Conservation (phyloP, 2,329 filamentous ascomycete species). For the Exophiala bonariae region DNA sequence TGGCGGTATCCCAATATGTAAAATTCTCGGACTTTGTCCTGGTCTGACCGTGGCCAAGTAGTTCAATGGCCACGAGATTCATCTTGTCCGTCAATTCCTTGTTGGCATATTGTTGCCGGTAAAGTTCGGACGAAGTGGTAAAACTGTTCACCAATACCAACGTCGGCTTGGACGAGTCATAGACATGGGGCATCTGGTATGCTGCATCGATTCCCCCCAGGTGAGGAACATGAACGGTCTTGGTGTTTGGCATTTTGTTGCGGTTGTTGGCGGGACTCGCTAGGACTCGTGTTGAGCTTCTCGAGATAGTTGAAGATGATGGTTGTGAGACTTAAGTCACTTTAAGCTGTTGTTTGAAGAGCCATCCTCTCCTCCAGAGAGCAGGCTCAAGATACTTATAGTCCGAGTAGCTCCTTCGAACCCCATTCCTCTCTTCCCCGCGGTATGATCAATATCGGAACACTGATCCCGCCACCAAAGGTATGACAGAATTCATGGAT, state of each 20-base stretch:
- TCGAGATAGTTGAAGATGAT: no score
- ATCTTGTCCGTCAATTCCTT: conserved; percentile 36
- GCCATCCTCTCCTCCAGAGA: no score
- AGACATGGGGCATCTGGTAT: conserved; percentile 45
- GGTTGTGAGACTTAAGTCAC: no score
- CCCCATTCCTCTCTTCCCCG: no score
- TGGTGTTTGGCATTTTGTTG: conserved; percentile 20
- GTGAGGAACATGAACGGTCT: conserved; percentile 48
- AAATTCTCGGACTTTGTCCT: conserved; percentile 43
- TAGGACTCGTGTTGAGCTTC: no score
- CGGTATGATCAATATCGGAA: no score
- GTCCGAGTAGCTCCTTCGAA: no score
- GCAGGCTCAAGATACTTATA: no score
- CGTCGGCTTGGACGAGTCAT: conserved; percentile 54
- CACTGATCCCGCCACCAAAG: no score
- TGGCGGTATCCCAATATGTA: conserved; percentile 57
- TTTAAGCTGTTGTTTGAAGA: no score
- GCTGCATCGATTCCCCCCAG: conserved; percentile 51
- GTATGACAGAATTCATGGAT: no score
- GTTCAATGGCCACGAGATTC: conserved; percentile 56
- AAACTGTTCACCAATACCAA: conserved; percentile 54
- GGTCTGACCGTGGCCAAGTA: conserved; percentile 54
- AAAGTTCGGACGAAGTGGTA: conserved; percentile 50
- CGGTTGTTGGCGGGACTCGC: no score
- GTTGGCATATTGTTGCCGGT: conserved; percentile 41